Percentiles rank a stretch among this genome's conserved stretches.
Evolutionary conservation across 495 filamentous ascomycete genomes (phyloP).

Genomic region (Physcia stellaris): DNA sequence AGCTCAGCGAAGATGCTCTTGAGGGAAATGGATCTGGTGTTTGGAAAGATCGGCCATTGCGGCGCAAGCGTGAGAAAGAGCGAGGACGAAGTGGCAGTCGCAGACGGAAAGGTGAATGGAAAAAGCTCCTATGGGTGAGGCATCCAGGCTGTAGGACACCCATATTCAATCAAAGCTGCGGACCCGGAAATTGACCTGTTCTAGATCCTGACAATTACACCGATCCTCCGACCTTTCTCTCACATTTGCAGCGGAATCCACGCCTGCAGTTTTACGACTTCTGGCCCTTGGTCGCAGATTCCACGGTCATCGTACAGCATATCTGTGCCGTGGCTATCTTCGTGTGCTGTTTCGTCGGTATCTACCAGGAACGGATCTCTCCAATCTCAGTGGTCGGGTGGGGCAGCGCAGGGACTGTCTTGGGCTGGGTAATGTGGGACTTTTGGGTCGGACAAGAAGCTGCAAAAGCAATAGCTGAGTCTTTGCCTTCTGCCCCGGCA

Average conservation of each 20-base stretch:
- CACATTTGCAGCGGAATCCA: slow-evolving; percentile 90
- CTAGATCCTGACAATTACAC: slow-evolving; percentile 99
- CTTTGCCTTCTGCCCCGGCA: slow-evolving; percentile 6
- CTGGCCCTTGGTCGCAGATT: slow-evolving; percentile 90
- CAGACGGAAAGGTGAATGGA: slow-evolving; percentile 59
- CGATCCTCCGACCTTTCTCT: slow-evolving; percentile 83
- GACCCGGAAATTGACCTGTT: too few relatives aligned
- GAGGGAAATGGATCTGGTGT: slow-evolving; percentile 20
- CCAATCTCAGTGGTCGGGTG: slow-evolving; percentile 77
- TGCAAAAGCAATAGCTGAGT: slow-evolving; percentile 9
- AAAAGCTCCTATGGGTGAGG: slow-evolving; percentile 95
- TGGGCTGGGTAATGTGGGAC: slow-evolving; percentile 88
- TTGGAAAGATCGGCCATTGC: slow-evolving; percentile 23
- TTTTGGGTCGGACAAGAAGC: slow-evolving; percentile 59
- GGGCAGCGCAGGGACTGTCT: slow-evolving; percentile 66
- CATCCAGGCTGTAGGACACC: too few relatives aligned
- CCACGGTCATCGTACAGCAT: slow-evolving; percentile 93
- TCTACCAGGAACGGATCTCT: slow-evolving; percentile 70
- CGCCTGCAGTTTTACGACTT: slow-evolving; percentile 92
- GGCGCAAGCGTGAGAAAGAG: slow-evolving; percentile 38
- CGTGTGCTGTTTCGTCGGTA: slow-evolving; percentile 82
- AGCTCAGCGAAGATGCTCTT: slow-evolving; percentile 11
- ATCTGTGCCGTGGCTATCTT: slow-evolving; percentile 90
- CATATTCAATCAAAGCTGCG: too few relatives aligned
- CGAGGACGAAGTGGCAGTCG: slow-evolving; percentile 43